These are phyloP conservation scores for Aspergillus neotritici DNA, from an alignment of 2,329 filamentous ascomycete genomes.

Conservation along the genomic window DNA sequence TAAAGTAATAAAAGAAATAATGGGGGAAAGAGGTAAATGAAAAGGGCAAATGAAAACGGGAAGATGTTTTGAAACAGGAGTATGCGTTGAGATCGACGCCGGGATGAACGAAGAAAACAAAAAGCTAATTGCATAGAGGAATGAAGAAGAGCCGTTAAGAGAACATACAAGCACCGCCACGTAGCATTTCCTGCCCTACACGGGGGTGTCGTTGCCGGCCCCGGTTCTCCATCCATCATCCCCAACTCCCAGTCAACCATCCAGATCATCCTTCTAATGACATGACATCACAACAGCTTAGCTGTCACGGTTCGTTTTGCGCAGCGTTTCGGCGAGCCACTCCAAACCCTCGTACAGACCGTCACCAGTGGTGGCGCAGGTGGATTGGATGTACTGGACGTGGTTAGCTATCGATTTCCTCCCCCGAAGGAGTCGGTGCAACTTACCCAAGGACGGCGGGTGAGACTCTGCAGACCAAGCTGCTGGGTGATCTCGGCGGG, in stretches of 20 bases:
- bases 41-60: constrained; percentile 17
- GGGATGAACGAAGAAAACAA: constrained; percentile 33
- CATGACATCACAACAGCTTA: constrained; percentile 36
- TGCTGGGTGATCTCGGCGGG: constrained; percentile 99
- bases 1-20: neutral
- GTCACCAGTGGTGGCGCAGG: constrained; percentile 96
- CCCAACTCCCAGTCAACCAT: constrained; percentile 34
- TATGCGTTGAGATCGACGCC: constrained; percentile 26
- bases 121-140: constrained; percentile 39
- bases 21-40: constrained; percentile 4
- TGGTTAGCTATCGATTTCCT: neutral
- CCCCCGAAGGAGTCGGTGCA: constrained; percentile 11
- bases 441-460: constrained; percentile 97
- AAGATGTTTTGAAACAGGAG: constrained; percentile 21
- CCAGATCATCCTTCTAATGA: constrained; percentile 28
- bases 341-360: constrained; percentile 99
- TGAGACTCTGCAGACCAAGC: constrained; percentile 97
- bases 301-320: constrained; percentile 55
- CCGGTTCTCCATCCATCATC: constrained; percentile 31
- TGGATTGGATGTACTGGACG: constrained; percentile 92
- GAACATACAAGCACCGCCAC: constrained; percentile 32
- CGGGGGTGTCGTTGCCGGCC: constrained; percentile 27
- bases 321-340: constrained; percentile 78
- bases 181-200: constrained; percentile 27
- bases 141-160: constrained; percentile 34